Evolutionary conservation across 2,329 filamentous ascomycete species (phyloP).

Genomic region (Cladosporium austrohemisphaericum): DNA sequence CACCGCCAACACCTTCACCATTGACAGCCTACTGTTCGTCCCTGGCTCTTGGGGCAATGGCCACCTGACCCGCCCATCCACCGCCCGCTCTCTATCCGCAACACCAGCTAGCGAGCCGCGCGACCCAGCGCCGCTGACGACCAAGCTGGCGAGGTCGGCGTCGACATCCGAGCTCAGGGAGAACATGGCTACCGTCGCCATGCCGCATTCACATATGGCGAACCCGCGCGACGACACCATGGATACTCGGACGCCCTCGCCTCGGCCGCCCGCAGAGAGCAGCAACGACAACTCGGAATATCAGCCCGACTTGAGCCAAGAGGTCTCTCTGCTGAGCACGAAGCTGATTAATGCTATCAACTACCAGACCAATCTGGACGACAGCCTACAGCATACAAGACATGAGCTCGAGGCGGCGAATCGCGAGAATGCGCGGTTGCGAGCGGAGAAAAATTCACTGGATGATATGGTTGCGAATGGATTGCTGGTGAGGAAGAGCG

Average conservation of each 20-base stretch:
- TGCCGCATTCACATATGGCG: conserved; percentile 13
- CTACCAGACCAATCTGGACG: conserved; percentile 87
- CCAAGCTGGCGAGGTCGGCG: conserved; percentile 6
- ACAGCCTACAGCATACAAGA: conserved; percentile 75
- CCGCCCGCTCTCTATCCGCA: not conserved
- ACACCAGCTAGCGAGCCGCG: not conserved
- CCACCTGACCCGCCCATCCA: conserved; percentile 3
- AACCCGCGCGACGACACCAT: conserved; percentile 27
- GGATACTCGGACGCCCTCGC: conserved; percentile 45
- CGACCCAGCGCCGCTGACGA: not conserved
- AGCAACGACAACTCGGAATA: conserved; percentile 39
- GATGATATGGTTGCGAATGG: conserved; percentile 67
- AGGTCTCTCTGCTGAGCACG: conserved; percentile 86
- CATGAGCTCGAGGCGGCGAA: conserved; percentile 75
- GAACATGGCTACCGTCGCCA: conserved; percentile 12
- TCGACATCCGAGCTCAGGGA: not conserved
- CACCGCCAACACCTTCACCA: not conserved
- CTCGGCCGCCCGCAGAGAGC: conserved; percentile 21
- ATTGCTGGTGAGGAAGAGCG: conserved; percentile 69
- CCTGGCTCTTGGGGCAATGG: conserved; percentile 3
- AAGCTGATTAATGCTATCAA: conserved; percentile 98
- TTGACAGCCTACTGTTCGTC: conserved; percentile 1
- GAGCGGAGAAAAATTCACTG: conserved; percentile 65
- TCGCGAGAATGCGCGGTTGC: conserved; percentile 64
- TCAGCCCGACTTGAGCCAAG: conserved; percentile 62